phyloP scores from a whole-genome alignment of 2,329 filamentous ascomycete species.

The Diaporthe sp. region DNA sequence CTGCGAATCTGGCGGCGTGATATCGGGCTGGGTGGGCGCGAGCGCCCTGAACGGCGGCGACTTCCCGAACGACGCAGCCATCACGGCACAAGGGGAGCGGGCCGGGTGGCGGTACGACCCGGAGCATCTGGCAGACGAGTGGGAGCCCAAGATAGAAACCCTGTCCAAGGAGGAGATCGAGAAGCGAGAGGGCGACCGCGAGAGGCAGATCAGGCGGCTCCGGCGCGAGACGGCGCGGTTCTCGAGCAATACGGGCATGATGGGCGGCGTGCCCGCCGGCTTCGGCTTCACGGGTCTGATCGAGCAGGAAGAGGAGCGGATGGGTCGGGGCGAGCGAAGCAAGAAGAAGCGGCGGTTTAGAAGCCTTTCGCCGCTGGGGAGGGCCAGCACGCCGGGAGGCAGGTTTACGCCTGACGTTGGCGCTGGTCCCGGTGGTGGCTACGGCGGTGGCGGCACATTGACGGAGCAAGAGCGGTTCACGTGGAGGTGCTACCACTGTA shows the following conservation, averaged over 20 bases:
- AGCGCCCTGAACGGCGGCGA: constrained; percentile 69
- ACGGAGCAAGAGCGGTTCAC: constrained; percentile 82
- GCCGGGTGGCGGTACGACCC: constrained; percentile 97
- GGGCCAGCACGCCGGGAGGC: constrained; percentile 75
- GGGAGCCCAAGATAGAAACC: constrained; percentile 85
- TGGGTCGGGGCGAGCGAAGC: constrained; percentile 91
- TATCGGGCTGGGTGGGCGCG: constrained; percentile 72
- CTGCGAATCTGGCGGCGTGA: constrained; percentile 89
- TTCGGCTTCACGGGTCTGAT: constrained; percentile 65
- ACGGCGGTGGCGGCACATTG: constrained; percentile 75
- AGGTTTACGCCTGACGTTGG: constrained; percentile 86
- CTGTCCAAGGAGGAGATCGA: constrained; percentile 97
- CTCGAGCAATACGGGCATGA: constrained; percentile 86
- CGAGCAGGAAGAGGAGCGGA: constrained; percentile 80
- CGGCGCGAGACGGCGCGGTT: constrained; percentile 94
- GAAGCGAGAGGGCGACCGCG: constrained; percentile 93
- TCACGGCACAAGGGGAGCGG: constrained; percentile 49
- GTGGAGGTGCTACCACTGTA: constrained; percentile 92
- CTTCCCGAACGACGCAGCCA: constrained; percentile 88
- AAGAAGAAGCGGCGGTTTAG: constrained; percentile 97
- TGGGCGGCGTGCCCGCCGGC: constrained; percentile 78
- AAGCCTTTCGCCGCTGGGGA: constrained; percentile 85
- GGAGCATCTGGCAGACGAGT: constrained; percentile 86
- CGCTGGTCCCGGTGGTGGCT: constrained; percentile 70
- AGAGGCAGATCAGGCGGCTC: constrained; percentile 88